Percentiles rank a stretch among this genome's conserved stretches.
Conservation (phyloP, 805 yeast genomes). For the Metschnikowia cerradonensis region DNA sequence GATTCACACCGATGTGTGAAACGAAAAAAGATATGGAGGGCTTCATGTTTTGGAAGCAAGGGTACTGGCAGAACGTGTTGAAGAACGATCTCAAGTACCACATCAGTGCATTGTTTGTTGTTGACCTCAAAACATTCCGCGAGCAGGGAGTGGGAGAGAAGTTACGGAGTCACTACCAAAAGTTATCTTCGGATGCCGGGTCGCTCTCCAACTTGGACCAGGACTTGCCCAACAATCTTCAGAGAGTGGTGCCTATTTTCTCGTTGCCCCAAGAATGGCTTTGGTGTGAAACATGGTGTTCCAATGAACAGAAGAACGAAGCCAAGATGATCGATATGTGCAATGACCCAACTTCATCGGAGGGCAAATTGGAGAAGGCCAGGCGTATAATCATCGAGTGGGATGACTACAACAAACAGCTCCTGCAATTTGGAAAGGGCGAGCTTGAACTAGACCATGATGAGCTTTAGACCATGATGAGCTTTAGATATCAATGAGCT, state of each 20-base stretch:
- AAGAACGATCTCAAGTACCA: conserved; percentile 63
- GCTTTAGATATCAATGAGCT: too few relatives aligned
- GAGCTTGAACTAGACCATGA: conserved; percentile 11
- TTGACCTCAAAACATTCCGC: conserved; percentile 69
- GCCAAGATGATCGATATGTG: conserved; percentile 84
- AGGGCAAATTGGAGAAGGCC: conserved; percentile 72
- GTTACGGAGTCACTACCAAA: conserved; percentile 80
- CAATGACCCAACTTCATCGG: conserved; percentile 78
- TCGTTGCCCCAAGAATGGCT: conserved; percentile 81
- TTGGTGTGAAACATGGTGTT: conserved; percentile 95
- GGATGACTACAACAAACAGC: conserved; percentile 58
- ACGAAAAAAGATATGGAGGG: conserved; percentile 78
- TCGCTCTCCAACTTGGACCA: conserved; percentile 86
- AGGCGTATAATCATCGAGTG: conserved; percentile 77
- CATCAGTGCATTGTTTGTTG: conserved; percentile 78
- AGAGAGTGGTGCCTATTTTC: conserved; percentile 58
- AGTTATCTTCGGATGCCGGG: conserved; percentile 69
- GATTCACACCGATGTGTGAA: conserved; percentile 84
- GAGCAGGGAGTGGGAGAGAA: conserved; percentile 69
- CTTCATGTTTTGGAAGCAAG: conserved; percentile 86
- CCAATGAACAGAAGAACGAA: conserved; percentile 50
- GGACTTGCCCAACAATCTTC: conserved; percentile 88
- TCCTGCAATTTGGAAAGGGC: conserved; percentile 19
- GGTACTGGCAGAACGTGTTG: conserved; percentile 76
- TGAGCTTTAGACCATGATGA: conserved; percentile 7